phyloP scores from a whole-genome alignment of 179 eudicot species.

The Carnegiea gigantea region DNA sequence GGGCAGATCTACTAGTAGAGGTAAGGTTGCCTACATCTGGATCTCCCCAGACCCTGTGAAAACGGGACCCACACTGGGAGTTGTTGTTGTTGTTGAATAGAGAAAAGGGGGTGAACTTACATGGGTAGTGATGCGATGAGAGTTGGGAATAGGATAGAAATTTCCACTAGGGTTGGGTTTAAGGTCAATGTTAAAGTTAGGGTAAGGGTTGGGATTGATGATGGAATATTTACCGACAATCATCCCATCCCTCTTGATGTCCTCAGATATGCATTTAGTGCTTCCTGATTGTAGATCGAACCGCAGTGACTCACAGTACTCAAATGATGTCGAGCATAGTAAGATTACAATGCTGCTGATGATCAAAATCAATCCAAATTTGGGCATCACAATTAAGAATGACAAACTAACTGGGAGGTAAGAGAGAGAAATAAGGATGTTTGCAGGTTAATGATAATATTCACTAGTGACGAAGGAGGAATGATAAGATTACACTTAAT shows the following conservation, averaged over 20 bases:
- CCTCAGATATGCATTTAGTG: slow-evolving; percentile 73
- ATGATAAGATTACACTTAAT: not conserved
- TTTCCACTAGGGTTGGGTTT: not conserved
- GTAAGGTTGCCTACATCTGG: too few relatives aligned
- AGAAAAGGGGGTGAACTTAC: not conserved
- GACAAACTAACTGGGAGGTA: too few relatives aligned
- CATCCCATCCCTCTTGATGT: slow-evolving; percentile 50
- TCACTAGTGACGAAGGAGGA: not conserved
- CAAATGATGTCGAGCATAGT: slow-evolving; percentile 5
- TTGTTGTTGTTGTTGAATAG: too few relatives aligned
- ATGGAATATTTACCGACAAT: slow-evolving; percentile 56
- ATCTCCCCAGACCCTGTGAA: too few relatives aligned
- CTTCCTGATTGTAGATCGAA: slow-evolving; percentile 63
- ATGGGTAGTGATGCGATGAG: not conserved
- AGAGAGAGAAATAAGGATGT: not conserved
- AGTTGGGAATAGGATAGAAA: not conserved
- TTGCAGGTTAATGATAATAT: not conserved
- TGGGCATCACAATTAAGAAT: not conserved
- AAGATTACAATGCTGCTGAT: not conserved
- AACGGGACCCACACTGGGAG: too few relatives aligned
- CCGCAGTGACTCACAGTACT: slow-evolving; percentile 35
- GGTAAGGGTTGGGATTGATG: not conserved
- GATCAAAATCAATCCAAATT: not conserved
- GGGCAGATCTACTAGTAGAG: too few relatives aligned
- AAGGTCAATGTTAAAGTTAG: not conserved